Conservation (phyloP, 176 grass and related monocot genomes). For the Rhynchospora pubera region DNA sequence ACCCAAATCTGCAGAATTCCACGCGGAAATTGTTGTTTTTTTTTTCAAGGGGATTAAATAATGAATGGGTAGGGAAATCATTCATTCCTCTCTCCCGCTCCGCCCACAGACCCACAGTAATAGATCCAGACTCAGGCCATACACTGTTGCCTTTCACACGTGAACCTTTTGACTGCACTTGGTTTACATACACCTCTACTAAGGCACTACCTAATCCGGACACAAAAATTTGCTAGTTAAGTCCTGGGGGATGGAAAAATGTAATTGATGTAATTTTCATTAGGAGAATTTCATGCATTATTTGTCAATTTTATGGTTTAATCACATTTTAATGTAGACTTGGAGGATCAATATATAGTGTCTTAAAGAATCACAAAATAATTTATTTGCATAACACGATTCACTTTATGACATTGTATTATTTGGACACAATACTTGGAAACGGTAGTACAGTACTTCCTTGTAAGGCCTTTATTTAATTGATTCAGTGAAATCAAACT, state of each 20-base stretch:
- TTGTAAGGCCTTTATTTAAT: too few relatives aligned
- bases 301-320: too few relatives aligned
- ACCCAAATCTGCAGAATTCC: constrained; percentile 7
- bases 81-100: background rate
- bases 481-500: too few relatives aligned
- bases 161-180: background rate
- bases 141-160: constrained; percentile 9
- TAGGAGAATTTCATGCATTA: too few relatives aligned
- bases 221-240: background rate
- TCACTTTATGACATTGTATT: too few relatives aligned
- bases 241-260: background rate
- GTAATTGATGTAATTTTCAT: background rate
- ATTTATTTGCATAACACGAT: too few relatives aligned
- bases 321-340: too few relatives aligned
- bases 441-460: too few relatives aligned
- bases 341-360: too few relatives aligned
- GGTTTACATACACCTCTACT: background rate
- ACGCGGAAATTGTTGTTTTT: background rate
- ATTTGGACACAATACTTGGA: too few relatives aligned
- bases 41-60: background rate
- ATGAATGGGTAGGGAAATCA: background rate
- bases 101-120: constrained; percentile 6
- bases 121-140: background rate
- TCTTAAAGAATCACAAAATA: too few relatives aligned
- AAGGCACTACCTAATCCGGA: background rate